These are phyloP conservation scores for Thielaviopsis musarum DNA, from an alignment of 2,329 filamentous ascomycete species.

Conservation along the genomic window DNA sequence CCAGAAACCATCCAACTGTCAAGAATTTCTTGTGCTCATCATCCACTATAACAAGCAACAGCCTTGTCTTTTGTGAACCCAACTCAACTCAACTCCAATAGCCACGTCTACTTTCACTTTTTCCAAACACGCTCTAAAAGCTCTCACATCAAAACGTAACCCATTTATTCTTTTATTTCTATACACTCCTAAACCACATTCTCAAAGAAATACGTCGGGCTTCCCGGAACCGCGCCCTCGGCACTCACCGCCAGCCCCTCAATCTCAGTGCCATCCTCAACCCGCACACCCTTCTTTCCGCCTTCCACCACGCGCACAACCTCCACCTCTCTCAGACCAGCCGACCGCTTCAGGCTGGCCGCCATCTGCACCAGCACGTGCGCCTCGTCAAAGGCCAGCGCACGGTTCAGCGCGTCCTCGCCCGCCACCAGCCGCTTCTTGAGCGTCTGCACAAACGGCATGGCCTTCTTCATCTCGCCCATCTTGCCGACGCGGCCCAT, in stretches of 20 bases:
- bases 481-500: constrained; percentile 66
- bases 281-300: constrained; percentile 43
- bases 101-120: too few relatives aligned
- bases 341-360: constrained; percentile 58
- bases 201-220: constrained; percentile 70
- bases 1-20: too few relatives aligned
- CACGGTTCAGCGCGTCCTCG: constrained; percentile 64
- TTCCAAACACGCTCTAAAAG: too few relatives aligned
- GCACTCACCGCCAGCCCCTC: constrained; percentile 41
- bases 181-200: constrained; percentile 39
- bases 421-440: constrained; percentile 68
- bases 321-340: constrained; percentile 51
- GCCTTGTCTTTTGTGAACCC: too few relatives aligned
- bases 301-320: constrained; percentile 56
- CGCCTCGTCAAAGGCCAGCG: constrained; percentile 75
- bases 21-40: too few relatives aligned
- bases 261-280: constrained; percentile 37
- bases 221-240: constrained; percentile 63
- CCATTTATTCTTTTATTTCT: neutral
- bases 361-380: constrained; percentile 63
- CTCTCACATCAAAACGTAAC: too few relatives aligned
- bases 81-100: too few relatives aligned
- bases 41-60: too few relatives aligned
- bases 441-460: constrained; percentile 83
- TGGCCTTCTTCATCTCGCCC: constrained; percentile 88